These are phyloP conservation scores for Waitea zeae DNA, from an alignment of 1,284 basidiomycete genomes.

Conservation along the genomic window DNA sequence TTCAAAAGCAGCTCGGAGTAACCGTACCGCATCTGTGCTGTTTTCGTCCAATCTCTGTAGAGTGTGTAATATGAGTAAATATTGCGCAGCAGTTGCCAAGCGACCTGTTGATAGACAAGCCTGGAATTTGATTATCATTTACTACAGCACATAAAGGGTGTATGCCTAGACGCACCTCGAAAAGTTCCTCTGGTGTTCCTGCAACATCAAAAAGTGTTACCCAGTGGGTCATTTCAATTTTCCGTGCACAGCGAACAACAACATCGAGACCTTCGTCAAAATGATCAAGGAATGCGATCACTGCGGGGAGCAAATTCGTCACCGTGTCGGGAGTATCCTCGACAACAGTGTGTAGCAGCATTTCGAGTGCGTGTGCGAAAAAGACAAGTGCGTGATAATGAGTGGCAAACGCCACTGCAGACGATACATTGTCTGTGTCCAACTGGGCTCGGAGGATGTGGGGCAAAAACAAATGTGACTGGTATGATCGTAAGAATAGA, in stretches of 20 bases:
- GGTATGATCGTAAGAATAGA: conserved; percentile 2
- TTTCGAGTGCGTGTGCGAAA: conserved; percentile 89
- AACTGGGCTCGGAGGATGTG: conserved; percentile 83
- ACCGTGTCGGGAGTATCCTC: conserved; percentile 48
- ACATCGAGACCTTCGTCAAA: conserved; percentile 86
- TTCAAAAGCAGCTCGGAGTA: conserved; percentile 59
- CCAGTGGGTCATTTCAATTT: conserved; percentile 94
- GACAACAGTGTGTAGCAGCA: conserved; percentile 84
- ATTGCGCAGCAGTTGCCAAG: conserved; percentile 83
- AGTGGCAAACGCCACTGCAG: conserved; percentile 76
- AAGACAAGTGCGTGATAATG: conserved; percentile 84
- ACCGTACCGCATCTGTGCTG: conserved; percentile 57
- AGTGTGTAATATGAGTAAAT: conserved; percentile 86
- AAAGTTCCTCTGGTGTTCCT: conserved; percentile 80
- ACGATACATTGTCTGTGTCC: conserved; percentile 45
- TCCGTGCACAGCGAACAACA: conserved; percentile 90
- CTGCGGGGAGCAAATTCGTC: conserved; percentile 36
- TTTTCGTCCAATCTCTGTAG: conserved; percentile 75
- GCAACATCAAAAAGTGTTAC: conserved; percentile 77
- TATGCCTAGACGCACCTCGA: conserved; percentile 41
- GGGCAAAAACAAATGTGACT: conserved; percentile 92
- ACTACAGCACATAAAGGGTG: neutral
- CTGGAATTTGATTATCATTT: conserved; percentile 19
- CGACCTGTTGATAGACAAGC: conserved; percentile 61
- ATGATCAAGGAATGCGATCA: conserved; percentile 87